Conservation (phyloP, 1,139 yeast species). For the Candida gigantensis region DNA sequence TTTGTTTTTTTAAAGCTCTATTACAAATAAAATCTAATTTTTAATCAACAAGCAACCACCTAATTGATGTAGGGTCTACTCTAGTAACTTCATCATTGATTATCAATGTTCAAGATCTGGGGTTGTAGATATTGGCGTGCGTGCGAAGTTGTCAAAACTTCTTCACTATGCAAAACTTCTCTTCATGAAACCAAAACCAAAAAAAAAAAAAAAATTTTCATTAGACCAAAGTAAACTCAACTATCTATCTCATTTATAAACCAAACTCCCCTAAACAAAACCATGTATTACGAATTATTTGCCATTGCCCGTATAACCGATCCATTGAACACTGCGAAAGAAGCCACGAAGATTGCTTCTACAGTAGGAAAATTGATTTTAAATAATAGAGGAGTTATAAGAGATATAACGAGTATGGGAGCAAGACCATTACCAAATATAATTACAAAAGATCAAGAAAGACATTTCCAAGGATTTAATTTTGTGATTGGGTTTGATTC, state of each 20-base stretch:
- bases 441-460: conserved; percentile 82
- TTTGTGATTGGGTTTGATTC: conserved; percentile 86
- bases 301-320: conserved; percentile 83
- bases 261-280: conserved; percentile 1
- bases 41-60: too few relatives aligned
- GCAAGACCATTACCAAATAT: conserved; percentile 76
- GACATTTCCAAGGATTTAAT: conserved; percentile 87
- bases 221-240: not conserved
- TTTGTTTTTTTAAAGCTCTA: too few relatives aligned
- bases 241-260: not conserved
- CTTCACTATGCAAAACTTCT: too few relatives aligned
- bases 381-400: conserved; percentile 87
- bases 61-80: too few relatives aligned
- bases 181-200: too few relatives aligned
- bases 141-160: not conserved
- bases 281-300: conserved; percentile 85
- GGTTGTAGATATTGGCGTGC: too few relatives aligned
- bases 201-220: conserved; percentile 10
- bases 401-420: conserved; percentile 81
- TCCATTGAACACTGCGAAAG: conserved; percentile 54
- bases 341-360: conserved; percentile 71
- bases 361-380: conserved; percentile 83
- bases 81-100: too few relatives aligned
- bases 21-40: too few relatives aligned
- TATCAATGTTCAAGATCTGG: too few relatives aligned